A percentile compares a stretch with the other conserved stretches of the same genome.
These are phyloP conservation scores for Podaxis pistillaris DNA, from an alignment of 768 basidiomycete species.

Conservation along the genomic window DNA sequence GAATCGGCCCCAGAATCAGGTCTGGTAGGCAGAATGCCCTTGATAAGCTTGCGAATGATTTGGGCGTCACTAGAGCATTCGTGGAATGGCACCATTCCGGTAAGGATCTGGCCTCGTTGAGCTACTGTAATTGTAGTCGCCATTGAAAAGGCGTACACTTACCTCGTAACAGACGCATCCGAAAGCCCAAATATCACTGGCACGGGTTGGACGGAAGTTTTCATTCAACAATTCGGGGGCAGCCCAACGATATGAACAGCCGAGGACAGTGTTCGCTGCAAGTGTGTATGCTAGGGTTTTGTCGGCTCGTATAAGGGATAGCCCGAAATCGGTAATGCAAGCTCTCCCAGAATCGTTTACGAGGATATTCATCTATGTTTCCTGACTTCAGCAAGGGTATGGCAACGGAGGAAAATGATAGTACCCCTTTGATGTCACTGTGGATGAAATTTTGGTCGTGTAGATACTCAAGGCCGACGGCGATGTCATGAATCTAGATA, in stretches of 20 bases:
- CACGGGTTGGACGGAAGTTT: not conserved
- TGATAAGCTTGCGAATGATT: not conserved
- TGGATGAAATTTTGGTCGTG: slow-evolving; percentile 16
- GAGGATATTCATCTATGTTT: slow-evolving; percentile 17
- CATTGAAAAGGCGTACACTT: not conserved
- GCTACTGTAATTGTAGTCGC: not conserved
- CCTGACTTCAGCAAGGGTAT: not conserved
- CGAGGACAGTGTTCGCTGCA: not conserved
- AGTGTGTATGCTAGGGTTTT: slow-evolving; percentile 2
- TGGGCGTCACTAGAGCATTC: slow-evolving; percentile 15
- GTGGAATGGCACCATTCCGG: slow-evolving; percentile 20
- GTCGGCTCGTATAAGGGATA: slow-evolving; percentile 8
- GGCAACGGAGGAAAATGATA: not conserved
- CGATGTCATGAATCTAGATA: slow-evolving; percentile 14
- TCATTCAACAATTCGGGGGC: slow-evolving; percentile 18
- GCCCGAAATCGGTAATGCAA: slow-evolving; percentile 18
- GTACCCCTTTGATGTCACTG: slow-evolving; percentile 20
- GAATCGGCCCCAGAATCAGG: not conserved
- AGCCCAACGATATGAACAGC: slow-evolving; percentile 15
- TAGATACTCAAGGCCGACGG: slow-evolving; percentile 14
- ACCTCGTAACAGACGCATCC: slow-evolving; percentile 18
- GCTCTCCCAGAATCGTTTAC: slow-evolving; percentile 11
- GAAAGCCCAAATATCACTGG: slow-evolving; percentile 21
- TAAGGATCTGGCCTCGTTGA: slow-evolving; percentile 1
- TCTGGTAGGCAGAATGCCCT: not conserved